These are phyloP conservation scores for Atkinsonella texensis DNA, from an alignment of 2,329 filamentous ascomycete genomes.

Conservation along the genomic window DNA sequence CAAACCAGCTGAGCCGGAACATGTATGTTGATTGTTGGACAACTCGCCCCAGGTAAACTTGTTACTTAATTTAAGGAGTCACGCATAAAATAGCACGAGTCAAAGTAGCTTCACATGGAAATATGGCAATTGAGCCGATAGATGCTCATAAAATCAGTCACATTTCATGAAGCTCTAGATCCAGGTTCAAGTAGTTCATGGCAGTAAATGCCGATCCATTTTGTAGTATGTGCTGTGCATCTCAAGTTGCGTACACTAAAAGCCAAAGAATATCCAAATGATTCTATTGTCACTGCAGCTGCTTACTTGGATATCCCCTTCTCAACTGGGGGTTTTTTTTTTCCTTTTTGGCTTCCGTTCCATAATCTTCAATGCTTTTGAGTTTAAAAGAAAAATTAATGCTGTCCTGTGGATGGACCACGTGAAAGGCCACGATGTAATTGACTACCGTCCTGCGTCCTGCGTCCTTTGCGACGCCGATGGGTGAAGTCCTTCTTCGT, in stretches of 20 bases:
- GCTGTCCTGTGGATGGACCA: conserved; percentile 10
- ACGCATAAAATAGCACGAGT: too few relatives aligned
- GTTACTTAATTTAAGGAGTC: too few relatives aligned
- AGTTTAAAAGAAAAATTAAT: background rate
- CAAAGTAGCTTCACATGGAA: too few relatives aligned
- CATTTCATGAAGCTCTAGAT: background rate
- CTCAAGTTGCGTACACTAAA: background rate
- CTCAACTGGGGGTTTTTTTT: background rate
- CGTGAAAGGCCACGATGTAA: conserved; percentile 3
- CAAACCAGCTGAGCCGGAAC: conserved; percentile 50
- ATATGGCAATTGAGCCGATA: background rate
- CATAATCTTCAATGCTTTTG: background rate
- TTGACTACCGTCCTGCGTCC: background rate
- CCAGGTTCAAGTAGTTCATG: background rate
- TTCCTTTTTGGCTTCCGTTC: background rate
- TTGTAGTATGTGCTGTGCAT: background rate
- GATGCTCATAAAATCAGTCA: background rate
- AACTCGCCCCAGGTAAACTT: too few relatives aligned
- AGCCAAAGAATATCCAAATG: background rate
- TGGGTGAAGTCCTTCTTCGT: conserved; percentile 9
- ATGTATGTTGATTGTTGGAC: conserved; percentile 48
- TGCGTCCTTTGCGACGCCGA: conserved; percentile 6
- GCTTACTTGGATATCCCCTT: background rate
- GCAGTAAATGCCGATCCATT: background rate
- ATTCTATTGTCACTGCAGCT: background rate